A percentile compares a stretch with the other conserved stretches of the same genome.
Evolutionary conservation across 2,329 filamentous ascomycete species (phyloP).

Genomic region (Fusarium sp.): DNA sequence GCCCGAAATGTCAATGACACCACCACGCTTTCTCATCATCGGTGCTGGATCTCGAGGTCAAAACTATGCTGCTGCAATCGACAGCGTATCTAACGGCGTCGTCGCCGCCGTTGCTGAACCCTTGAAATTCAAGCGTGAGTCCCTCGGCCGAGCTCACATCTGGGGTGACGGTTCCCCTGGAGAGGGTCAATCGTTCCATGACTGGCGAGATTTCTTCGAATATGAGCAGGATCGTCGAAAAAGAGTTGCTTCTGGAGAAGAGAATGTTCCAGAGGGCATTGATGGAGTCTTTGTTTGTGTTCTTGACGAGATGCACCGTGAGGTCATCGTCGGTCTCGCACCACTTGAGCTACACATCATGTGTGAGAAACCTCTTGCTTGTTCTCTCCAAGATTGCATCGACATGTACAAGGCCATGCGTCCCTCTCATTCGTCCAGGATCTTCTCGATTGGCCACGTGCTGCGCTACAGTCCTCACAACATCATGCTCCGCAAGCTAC

Average conservation of each 20-base stretch:
- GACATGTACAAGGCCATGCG: constrained; percentile 74
- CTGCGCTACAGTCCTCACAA: constrained; percentile 95
- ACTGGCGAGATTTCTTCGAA: constrained; percentile 81
- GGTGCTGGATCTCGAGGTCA: constrained; percentile 85
- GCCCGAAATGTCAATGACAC: constrained; percentile 60
- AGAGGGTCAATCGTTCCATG: constrained; percentile 76
- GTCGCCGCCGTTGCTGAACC: constrained; percentile 88
- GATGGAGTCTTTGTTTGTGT: constrained; percentile 76
- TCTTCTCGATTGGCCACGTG: constrained; percentile 96
- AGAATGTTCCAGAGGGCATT: constrained; percentile 63
- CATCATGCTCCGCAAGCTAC: constrained; percentile 80
- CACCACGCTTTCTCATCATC: constrained; percentile 80
- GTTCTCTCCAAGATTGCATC: constrained; percentile 81
- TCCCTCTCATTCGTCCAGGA: constrained; percentile 50
- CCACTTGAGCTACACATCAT: constrained; percentile 82
- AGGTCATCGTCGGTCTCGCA: constrained; percentile 81
- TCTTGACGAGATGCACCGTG: constrained; percentile 87
- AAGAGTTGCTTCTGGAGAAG: constrained; percentile 62
- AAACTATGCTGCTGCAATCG: constrained; percentile 77
- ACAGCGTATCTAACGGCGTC: constrained; percentile 72
- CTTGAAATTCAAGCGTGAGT: constrained; percentile 77
- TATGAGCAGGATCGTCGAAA: constrained; percentile 76
- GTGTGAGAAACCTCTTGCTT: constrained; percentile 94
- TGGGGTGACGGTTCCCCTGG: constrained; percentile 68
- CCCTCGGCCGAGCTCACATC: constrained; percentile 78